A percentile compares a stretch with the other conserved stretches of the same genome.
Conservation (phyloP, 1,139 yeast genomes). For the Lodderomyces theae region DNA sequence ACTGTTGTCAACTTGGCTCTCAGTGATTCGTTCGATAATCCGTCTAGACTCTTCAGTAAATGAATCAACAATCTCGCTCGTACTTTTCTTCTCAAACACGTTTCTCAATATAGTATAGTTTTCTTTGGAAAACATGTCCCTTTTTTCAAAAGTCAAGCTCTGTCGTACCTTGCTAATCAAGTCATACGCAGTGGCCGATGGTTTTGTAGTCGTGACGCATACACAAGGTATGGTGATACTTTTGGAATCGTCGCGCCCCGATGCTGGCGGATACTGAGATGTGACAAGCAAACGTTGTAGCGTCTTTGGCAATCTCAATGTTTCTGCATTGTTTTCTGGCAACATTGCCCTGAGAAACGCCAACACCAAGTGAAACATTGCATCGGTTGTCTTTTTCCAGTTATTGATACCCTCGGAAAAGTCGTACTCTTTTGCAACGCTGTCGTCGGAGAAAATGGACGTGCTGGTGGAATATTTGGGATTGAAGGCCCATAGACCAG, state of each 20-base stretch:
- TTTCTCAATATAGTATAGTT: conserved; percentile 75
- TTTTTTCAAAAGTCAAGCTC: conserved; percentile 66
- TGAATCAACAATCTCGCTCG: conserved; percentile 58
- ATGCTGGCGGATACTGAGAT: conserved; percentile 60
- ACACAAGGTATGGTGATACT: conserved; percentile 56
- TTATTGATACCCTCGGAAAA: conserved; percentile 71
- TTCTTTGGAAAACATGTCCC: conserved; percentile 71
- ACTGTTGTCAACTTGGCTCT: conserved; percentile 35
- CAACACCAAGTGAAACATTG: conserved; percentile 74
- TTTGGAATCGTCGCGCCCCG: conserved; percentile 28
- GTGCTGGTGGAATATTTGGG: conserved; percentile 8
- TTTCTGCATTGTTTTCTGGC: conserved; percentile 58
- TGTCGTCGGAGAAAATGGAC: not conserved
- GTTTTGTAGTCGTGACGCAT: conserved; percentile 58
- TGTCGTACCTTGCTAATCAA: conserved; percentile 56
- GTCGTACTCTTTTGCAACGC: conserved; percentile 29
- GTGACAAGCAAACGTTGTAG: conserved; percentile 61
- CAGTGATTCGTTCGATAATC: conserved; percentile 56
- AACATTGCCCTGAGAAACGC: conserved; percentile 80
- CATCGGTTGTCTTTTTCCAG: conserved; percentile 84
- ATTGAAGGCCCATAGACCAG: conserved; percentile 88
- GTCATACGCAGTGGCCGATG: conserved; percentile 50
- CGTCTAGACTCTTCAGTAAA: conserved; percentile 75
- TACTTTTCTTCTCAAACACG: conserved; percentile 58
- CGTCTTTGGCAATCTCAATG: conserved; percentile 60